A percentile compares a stretch with the other conserved stretches of the same genome.
These are phyloP conservation scores for Penicillium occitanis DNA, from an alignment of 2,329 filamentous ascomycete genomes.

Conservation along the genomic window DNA sequence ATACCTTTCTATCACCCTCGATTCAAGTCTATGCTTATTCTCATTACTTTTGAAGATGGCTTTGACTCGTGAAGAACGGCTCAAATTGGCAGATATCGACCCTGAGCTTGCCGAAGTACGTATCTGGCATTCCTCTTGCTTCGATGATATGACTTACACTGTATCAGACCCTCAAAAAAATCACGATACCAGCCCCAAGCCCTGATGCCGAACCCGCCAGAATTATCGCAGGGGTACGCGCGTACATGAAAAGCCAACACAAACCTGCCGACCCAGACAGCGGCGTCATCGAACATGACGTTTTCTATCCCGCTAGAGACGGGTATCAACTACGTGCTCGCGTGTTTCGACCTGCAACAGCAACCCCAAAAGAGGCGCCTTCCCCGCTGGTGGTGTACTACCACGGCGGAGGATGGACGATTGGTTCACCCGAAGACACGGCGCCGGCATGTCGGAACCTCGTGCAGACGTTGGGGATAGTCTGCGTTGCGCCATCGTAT, in stretches of 20 bases:
- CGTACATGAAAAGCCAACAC: conserved; percentile 17
- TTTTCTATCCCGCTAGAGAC: conserved; percentile 16
- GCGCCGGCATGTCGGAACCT: conserved; percentile 22
- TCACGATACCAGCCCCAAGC: not conserved
- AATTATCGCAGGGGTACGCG: conserved; percentile 9
- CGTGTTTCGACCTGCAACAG: conserved; percentile 5
- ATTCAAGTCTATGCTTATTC: not conserved
- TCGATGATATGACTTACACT: not conserved
- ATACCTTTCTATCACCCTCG: not conserved
- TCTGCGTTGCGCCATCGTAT: conserved; percentile 32
- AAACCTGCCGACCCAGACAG: conserved; percentile 7
- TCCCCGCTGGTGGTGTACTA: conserved; percentile 13
- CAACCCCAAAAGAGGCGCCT: not conserved
- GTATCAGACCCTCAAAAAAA: not conserved
- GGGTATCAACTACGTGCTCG: conserved; percentile 15
- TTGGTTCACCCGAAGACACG: conserved; percentile 14
- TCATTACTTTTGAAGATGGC: not conserved
- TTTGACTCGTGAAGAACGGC: conserved; percentile 25
- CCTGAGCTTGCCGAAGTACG: conserved; percentile 31
- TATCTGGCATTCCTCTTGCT: not conserved
- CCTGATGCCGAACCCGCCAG: not conserved
- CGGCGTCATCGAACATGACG: conserved; percentile 15
- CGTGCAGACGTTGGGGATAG: conserved; percentile 20
- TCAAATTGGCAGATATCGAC: conserved; percentile 31
- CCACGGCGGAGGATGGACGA: conserved; percentile 20